Base-by-base conservation (phyloP, 495 filamentous ascomycete species). In the Daldinia caldariorum region DNA sequence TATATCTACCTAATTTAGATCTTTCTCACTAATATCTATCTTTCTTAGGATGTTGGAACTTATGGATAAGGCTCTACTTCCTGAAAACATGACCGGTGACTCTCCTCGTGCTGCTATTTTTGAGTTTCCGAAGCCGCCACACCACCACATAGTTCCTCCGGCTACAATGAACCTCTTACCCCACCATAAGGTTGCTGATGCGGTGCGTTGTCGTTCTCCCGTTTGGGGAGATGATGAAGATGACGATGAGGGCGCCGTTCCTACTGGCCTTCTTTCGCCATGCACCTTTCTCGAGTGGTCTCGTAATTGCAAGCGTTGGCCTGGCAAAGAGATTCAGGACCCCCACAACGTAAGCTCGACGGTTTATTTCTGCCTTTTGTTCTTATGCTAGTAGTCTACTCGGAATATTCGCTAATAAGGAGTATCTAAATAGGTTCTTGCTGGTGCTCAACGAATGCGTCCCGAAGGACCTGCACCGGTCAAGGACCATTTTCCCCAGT, bases 211-310 rank as follows among this genome's bases (percentile, higher is more conserved):
- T 31, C 13, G 12, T 26, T 18, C 0, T 22, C 14, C 56, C 5
- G 8, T 43, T 6, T 71, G 60, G 50, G 47, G 26, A 22, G 53
- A 54, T 3, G 66, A 65, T 45, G 61, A 66, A n/a, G 74, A 75
- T 12, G 71, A 75, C 12, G 73, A 77, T 18, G 73, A 71, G 38
- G 67, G 60, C 6, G 29, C 58, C 9, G 22, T 18, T 1, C 64
- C 64, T 13, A 63, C 60, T 22, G 68, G 57, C 5, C 66, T 66
- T 3, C 67, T 78, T 45, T 72, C 74, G 0, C 70, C 74, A 0
- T 70, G 66, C 57, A 73, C 61, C 0, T 76, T 78, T 58, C 50
- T 66, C 1, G 54, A 63, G 0, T 72, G 67, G 57, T 53, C 74
- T 6, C 34, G 60, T 35, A 64, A 66, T 32, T 58, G 55, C 9